Base-by-base conservation (phyloP, 2,329 filamentous ascomycete genomes). In the Aspergillus transmontanensis region DNA sequence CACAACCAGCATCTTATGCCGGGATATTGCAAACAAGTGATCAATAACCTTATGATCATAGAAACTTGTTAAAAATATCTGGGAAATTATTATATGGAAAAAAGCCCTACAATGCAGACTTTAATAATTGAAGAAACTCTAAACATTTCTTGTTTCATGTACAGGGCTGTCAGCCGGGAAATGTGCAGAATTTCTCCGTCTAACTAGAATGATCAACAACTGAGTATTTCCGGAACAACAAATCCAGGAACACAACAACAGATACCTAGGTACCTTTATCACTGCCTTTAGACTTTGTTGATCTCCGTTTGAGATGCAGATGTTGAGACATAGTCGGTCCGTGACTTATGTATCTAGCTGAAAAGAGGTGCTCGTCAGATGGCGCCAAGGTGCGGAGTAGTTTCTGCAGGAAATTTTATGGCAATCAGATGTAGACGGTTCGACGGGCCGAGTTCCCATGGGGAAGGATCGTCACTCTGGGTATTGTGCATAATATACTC, bases 371-470 rank as follows among this genome's bases (percentile, higher is more conserved):
- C 3, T 3, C 10, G 32, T 34, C 32, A 12, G 28, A 11, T n/a
- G 19, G 30, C 39, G 57, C 60, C 53, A 62, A 58, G 57, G 51
- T 56, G 54, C 39, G 39, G 59, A 61, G 62, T 36, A 16, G 34
- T 50, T 23, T 34, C 23, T 55, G 30, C n/a, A 36, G 14, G 14
- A 36, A 36, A 36, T 6, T 26, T 26, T 1, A 26, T 26, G 23
- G 23, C 34, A 16, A n/a, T 14, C 5, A 11, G 4, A 54, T 26
- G 28, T 4, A 21, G 26, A 26, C 21, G 48, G 11, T 45, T 53
- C 19, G 9, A 59, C 65, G 65, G 63, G 23, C 65, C 63, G 63
- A 55, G 26, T 30, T 48, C 19, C 63, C 58, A 62, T 57, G 34
- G 43, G 46, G 30, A 50, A 48, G 32, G n/a, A 43, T 59, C 46